Conservation (phyloP, 1,139 yeast species). For the Kazachstania sp. region DNA sequence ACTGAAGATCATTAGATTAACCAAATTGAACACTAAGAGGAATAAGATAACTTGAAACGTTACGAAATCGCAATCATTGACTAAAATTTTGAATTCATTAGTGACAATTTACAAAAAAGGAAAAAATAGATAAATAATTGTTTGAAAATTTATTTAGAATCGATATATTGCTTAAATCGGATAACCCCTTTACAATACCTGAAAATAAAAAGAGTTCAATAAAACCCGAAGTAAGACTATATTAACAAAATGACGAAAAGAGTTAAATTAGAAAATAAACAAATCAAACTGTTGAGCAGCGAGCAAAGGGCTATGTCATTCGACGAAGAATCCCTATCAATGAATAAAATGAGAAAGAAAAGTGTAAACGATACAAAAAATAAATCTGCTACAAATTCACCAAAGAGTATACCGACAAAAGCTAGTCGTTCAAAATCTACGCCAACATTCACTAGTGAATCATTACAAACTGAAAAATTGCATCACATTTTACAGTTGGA, state of each 20-base stretch:
- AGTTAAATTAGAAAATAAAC: conserved; percentile 1
- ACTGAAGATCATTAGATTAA: no score
- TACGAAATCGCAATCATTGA: no score
- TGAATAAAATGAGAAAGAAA: conserved; percentile 8
- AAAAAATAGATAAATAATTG: no score
- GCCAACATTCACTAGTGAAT: conserved; percentile 1
- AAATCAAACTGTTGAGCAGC: conserved; percentile 1
- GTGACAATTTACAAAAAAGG: no score
- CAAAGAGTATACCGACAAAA: conserved; percentile 1
- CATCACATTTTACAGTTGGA: conserved; percentile 11
- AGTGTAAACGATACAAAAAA: background rate
- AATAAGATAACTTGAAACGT: no score
- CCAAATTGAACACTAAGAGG: no score
- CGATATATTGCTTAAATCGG: no score
- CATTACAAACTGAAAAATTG: conserved; percentile 14
- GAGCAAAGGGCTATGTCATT: conserved; percentile 12
- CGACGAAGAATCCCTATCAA: conserved; percentile 9
- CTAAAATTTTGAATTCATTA: no score
- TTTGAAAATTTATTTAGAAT: no score
- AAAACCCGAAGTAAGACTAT: no score
- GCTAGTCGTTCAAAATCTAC: conserved; percentile 4
- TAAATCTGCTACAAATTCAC: conserved; percentile 3
- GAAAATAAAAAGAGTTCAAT: no score
- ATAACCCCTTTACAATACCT: no score
- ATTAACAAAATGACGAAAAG: background rate